Evolutionary conservation across 169 alveolate species (phyloP).

Genomic region (Plasmodium ovale): DNA sequence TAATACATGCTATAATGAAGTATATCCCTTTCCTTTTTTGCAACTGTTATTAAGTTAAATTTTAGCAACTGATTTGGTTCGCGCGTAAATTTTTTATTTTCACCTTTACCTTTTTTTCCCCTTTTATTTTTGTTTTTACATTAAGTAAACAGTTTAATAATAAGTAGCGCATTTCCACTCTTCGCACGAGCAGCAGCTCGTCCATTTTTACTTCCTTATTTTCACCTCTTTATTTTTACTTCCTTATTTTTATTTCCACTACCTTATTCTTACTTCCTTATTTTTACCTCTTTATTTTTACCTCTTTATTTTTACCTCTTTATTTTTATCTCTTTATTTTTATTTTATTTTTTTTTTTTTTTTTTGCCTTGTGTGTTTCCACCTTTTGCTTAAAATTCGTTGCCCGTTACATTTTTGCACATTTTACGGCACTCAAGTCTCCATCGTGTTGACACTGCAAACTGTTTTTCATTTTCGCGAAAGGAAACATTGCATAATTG

Average conservation of each 20-base stretch:
- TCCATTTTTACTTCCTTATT: too few relatives aligned
- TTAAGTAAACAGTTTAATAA: too few relatives aligned
- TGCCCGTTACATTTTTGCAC: too few relatives aligned
- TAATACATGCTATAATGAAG: not conserved
- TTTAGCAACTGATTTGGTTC: slow-evolving; percentile 51
- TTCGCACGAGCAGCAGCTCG: too few relatives aligned
- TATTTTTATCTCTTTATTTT: not conserved
- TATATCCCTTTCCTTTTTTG: not conserved
- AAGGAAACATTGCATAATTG: not conserved
- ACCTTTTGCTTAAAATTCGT: not conserved
- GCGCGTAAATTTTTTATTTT: slow-evolving; percentile 16
- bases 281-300: not conserved
- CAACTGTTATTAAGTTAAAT: slow-evolving; percentile 20
- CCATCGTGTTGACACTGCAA: too few relatives aligned
- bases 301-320: not conserved
- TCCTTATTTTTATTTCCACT: too few relatives aligned
- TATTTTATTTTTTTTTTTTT: not conserved
- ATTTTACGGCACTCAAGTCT: too few relatives aligned
- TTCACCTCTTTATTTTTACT: too few relatives aligned
- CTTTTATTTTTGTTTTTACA: too few relatives aligned
- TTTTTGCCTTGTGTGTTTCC: not conserved
- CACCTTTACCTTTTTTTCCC: not conserved
- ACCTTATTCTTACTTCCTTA: too few relatives aligned
- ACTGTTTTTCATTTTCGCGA: not conserved
- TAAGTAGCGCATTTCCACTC: too few relatives aligned